These are phyloP conservation scores for Linnemannia schmuckeri DNA, from an alignment of 192 early-diverging fungal genomes.

Conservation along the genomic window DNA sequence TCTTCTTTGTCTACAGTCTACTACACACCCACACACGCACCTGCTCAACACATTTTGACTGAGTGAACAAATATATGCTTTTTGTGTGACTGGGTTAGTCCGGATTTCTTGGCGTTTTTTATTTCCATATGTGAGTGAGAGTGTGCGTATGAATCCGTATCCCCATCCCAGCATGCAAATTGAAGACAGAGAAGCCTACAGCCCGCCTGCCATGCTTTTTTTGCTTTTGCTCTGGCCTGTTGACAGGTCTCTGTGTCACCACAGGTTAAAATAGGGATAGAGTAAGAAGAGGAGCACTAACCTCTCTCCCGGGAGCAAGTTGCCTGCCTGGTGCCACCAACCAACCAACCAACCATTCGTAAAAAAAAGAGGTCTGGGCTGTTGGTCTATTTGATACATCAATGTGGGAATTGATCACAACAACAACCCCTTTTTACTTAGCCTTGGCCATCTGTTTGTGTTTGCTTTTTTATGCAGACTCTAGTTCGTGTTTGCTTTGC, in stretches of 20 bases:
- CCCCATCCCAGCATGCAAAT: neutral
- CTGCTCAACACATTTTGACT: neutral
- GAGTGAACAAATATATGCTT: neutral
- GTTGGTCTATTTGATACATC: no score
- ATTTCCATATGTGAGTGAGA: neutral
- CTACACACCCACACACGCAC: neutral
- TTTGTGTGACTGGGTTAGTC: neutral
- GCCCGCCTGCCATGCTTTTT: neutral
- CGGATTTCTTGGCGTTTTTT: constrained; percentile 15
- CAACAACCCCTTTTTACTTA: no score
- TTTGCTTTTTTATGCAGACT: no score
- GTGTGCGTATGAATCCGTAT: neutral
- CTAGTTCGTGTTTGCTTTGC: no score
- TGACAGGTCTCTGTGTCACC: neutral
- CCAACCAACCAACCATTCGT: neutral
- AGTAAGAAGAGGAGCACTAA: neutral
- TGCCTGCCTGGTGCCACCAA: neutral
- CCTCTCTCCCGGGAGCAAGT: neutral
- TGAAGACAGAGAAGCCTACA: neutral
- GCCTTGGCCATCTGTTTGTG: no score
- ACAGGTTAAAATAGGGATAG: neutral
- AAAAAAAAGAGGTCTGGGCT: neutral
- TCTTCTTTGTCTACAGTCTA: neutral
- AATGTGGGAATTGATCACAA: no score
- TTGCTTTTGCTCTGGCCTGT: neutral